A percentile compares a stretch with the other conserved stretches of the same genome.
phyloP scores from a whole-genome alignment of 116 monocot genomes.

The Posidonia oceanica region DNA sequence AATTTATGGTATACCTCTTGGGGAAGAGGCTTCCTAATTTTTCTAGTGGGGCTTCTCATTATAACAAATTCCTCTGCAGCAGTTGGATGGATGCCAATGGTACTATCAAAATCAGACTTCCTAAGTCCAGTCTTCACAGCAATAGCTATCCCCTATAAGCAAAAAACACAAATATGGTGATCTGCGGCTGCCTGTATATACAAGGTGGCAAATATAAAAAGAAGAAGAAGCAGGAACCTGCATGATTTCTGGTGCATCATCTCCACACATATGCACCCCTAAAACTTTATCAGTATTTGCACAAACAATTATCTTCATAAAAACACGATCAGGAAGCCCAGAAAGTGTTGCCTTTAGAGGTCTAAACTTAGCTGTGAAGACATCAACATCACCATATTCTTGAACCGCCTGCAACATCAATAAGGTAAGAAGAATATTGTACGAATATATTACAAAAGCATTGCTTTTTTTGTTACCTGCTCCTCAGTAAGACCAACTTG shows the following conservation, averaged over 20 bases:
- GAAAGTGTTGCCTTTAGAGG: constrained; percentile 93
- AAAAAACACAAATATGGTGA: background rate
- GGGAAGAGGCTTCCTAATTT: constrained; percentile 39
- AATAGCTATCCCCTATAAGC: constrained; percentile 81
- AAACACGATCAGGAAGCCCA: constrained; percentile 87
- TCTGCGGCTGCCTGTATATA: background rate
- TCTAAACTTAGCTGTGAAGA: constrained; percentile 90
- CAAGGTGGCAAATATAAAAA: background rate
- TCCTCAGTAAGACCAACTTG: constrained; percentile 98
- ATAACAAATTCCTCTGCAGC: constrained; percentile 96
- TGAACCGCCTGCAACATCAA: constrained; percentile 53
- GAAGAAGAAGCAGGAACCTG: constrained; percentile 44
- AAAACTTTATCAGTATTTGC: constrained; percentile 82
- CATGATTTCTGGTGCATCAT: constrained; percentile 92
- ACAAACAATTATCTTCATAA: constrained; percentile 92
- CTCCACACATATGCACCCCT: constrained; percentile 99
- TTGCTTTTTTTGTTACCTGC: constrained; percentile 38
- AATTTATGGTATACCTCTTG: constrained; percentile 24
- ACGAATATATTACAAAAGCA: background rate
- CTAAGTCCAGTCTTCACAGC: constrained; percentile 81
- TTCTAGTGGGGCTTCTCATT: constrained; percentile 84
- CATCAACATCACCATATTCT: constrained; percentile 85
- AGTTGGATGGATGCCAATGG: constrained; percentile 92
- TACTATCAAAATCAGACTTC: constrained; percentile 90
- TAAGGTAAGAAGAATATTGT: background rate